phyloP scores from a whole-genome alignment of 192 early-diverging fungal genomes.

The Haplosporangium gracile region DNA sequence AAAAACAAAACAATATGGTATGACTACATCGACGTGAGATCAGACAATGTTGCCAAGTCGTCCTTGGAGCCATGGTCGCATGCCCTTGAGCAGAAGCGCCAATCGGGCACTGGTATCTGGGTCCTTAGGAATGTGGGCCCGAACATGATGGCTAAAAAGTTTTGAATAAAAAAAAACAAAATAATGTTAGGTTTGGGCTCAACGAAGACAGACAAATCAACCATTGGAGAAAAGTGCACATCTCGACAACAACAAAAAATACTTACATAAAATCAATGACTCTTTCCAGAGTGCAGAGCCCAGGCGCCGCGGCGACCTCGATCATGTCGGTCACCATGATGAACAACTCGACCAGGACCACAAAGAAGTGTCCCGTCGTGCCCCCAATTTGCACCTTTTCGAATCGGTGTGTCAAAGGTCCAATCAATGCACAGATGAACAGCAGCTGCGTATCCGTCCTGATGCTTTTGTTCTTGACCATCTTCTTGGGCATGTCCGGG shows the following conservation, averaged over 20 bases:
- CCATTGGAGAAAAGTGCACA: neutral
- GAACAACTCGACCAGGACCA: conserved; percentile 61
- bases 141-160: conserved; percentile 59
- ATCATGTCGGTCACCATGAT: conserved; percentile 58
- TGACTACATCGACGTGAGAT: neutral
- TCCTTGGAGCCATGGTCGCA: conserved; percentile 44
- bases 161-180: neutral
- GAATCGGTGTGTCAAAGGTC: conserved; percentile 79
- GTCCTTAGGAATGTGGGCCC: conserved; percentile 61
- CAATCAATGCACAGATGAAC: conserved; percentile 78
- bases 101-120: conserved; percentile 49
- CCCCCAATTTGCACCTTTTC: conserved; percentile 67
- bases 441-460: conserved; percentile 78
- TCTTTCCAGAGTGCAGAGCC: conserved; percentile 60
- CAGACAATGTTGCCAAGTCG: conserved; percentile 41
- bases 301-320: conserved; percentile 59
- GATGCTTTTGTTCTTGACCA: conserved; percentile 50
- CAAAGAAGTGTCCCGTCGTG: conserved; percentile 56
- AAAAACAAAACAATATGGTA: neutral
- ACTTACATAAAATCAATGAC: conserved; percentile 69
- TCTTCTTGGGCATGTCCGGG: conserved; percentile 12
- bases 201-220: too few relatives aligned
- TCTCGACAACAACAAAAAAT: neutral
- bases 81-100: conserved; percentile 29
- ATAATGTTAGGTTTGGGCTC: neutral